Conservation (phyloP, 2,329 filamentous ascomycete species). For the Penicillium sp. region DNA sequence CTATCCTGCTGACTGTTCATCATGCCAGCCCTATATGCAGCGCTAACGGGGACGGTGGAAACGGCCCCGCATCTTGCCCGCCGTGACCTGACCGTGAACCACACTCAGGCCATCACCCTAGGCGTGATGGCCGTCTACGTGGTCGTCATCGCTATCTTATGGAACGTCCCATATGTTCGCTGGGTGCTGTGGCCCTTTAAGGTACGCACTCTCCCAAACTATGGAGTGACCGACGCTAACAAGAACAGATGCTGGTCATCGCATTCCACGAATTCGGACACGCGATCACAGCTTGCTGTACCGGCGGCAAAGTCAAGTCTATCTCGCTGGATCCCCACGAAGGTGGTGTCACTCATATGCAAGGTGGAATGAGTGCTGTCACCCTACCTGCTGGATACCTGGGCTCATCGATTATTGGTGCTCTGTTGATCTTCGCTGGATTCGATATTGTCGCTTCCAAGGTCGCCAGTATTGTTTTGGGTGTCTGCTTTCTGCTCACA, state of each 20-base stretch:
- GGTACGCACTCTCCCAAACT: conserved; percentile 45
- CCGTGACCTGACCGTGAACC: conserved; percentile 63
- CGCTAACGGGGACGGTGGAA: conserved; percentile 24
- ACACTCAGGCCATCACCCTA: conserved; percentile 70
- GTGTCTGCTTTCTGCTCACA: conserved; percentile 74
- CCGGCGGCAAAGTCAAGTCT: conserved; percentile 72
- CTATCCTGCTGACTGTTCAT: conserved; percentile 3
- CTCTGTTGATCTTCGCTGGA: conserved; percentile 75
- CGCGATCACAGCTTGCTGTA: conserved; percentile 70
- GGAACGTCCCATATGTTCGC: conserved; percentile 77
- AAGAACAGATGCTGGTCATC: conserved; percentile 72
- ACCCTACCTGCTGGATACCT: conserved; percentile 78
- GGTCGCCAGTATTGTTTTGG: conserved; percentile 72
- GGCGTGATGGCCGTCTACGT: conserved; percentile 72
- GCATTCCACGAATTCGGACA: conserved; percentile 81
- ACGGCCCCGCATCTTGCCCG: conserved; percentile 42
- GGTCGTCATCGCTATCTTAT: conserved; percentile 72
- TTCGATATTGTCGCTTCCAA: conserved; percentile 82
- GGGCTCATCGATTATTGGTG: conserved; percentile 75
- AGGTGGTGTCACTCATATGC: conserved; percentile 77
- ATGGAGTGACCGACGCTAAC: conserved; percentile 2
- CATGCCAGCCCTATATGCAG: conserved; percentile 33
- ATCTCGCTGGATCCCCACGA: conserved; percentile 75
- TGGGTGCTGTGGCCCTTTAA: conserved; percentile 81
- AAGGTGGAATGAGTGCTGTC: conserved; percentile 68